These are phyloP conservation scores for Beauveria brongniartii DNA, from an alignment of 2,329 filamentous ascomycete genomes.

Conservation along the genomic window DNA sequence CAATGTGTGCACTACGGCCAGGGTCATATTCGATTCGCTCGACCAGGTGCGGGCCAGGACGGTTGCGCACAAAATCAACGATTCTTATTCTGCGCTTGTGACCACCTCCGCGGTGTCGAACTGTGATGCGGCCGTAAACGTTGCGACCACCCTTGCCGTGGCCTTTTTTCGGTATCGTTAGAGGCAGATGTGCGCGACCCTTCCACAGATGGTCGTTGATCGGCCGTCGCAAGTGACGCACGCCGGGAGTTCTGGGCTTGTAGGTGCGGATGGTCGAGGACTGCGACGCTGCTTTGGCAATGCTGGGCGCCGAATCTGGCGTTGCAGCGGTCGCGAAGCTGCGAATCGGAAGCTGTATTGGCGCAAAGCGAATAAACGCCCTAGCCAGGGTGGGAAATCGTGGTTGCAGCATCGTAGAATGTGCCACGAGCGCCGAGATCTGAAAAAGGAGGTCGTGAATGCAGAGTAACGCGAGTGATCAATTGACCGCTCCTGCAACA, in stretches of 20 bases:
- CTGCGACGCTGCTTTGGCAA: slow-evolving; percentile 22
- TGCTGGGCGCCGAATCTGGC: neutral
- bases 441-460: neutral
- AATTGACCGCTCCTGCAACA: neutral
- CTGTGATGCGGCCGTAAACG: slow-evolving; percentile 73
- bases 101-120: slow-evolving; percentile 87
- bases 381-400: slow-evolving; percentile 7
- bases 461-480: neutral
- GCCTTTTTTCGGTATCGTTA: slow-evolving; percentile 89
- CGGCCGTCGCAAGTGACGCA: slow-evolving; percentile 83
- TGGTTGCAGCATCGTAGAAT: slow-evolving; percentile 9
- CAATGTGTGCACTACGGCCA: slow-evolving; percentile 86
- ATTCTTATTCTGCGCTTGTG: slow-evolving; percentile 85
- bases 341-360: slow-evolving; percentile 5
- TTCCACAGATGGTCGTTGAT: slow-evolving; percentile 98
- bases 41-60: slow-evolving; percentile 75
- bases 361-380: slow-evolving; percentile 3
- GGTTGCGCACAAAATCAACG: slow-evolving; percentile 76
- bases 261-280: slow-evolving; percentile 65
- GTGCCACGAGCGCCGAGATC: neutral
- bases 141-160: slow-evolving; percentile 91
- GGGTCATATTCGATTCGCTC: slow-evolving; percentile 97
- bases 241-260: slow-evolving; percentile 85
- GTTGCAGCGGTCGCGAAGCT: neutral
- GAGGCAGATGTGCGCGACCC: slow-evolving; percentile 69